Conservation (phyloP, 1,139 yeast genomes). For the Blastobotrys arbuscula region DNA sequence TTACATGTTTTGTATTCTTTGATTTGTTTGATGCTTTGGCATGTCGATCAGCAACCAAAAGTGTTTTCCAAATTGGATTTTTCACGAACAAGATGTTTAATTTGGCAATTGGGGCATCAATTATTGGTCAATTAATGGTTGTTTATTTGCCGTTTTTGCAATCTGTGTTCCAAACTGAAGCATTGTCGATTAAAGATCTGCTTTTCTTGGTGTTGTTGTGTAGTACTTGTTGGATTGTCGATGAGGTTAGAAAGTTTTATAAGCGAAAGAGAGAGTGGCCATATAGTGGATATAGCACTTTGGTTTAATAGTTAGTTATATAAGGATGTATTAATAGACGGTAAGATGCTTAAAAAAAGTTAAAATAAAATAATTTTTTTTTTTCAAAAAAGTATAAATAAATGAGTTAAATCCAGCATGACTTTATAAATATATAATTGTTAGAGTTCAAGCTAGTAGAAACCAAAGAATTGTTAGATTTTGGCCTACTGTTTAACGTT, state of each 20-base stretch:
- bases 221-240: constrained; percentile 78
- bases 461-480: too few relatives aligned
- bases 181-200: constrained; percentile 64
- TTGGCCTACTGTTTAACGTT: too few relatives aligned
- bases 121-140: constrained; percentile 89
- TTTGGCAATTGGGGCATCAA: constrained; percentile 82
- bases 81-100: constrained; percentile 84
- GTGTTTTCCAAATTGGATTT: constrained; percentile 70
- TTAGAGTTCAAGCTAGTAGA: too few relatives aligned
- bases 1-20: constrained; percentile 88
- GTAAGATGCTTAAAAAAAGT: too few relatives aligned
- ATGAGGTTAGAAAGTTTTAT: constrained; percentile 66
- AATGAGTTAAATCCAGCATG: too few relatives aligned
- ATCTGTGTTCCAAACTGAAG: constrained; percentile 87
- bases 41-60: constrained; percentile 81
- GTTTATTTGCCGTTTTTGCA: constrained; percentile 92
- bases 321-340: too few relatives aligned
- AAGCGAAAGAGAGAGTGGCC: constrained; percentile 22
- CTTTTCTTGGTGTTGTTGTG: constrained; percentile 56
- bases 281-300: constrained; percentile 18
- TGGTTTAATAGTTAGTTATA: constrained; percentile 10
- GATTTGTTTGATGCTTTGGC: constrained; percentile 95
- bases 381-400: too few relatives aligned
- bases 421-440: too few relatives aligned
- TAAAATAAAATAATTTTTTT: too few relatives aligned